Percentiles rank a stretch among this genome's conserved stretches.
phyloP scores from a whole-genome alignment of 495 filamentous ascomycete species.

The Podospora pseudopauciseta region DNA sequence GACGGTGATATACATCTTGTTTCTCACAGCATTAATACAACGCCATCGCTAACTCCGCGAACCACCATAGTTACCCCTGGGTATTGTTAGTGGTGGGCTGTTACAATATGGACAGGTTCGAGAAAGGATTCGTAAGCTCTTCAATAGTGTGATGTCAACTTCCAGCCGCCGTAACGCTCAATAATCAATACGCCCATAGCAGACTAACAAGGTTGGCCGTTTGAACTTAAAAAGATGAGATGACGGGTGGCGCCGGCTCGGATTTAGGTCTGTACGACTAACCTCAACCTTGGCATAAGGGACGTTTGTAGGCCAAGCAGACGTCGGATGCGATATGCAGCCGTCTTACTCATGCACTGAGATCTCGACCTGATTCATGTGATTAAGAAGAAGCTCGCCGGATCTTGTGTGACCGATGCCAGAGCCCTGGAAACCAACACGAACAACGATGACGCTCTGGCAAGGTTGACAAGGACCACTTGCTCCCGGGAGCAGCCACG shows the following conservation, averaged over 20 bases:
- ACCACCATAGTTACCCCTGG: not conserved
- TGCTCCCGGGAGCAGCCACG: not conserved
- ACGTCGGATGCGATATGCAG: not conserved
- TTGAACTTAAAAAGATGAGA: not conserved
- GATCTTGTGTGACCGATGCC: not conserved
- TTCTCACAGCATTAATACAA: not conserved
- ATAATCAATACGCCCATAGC: not conserved
- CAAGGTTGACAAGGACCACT: not conserved
- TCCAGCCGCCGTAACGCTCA: too few species aligned
- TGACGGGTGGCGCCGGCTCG: not conserved
- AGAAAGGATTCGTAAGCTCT: not conserved
- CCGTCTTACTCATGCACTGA: not conserved
- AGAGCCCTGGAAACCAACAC: not conserved
- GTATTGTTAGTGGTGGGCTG: not conserved
- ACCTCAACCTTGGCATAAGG: not conserved
- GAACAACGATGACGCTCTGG: not conserved
- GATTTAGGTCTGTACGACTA: not conserved
- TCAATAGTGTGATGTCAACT: not conserved
- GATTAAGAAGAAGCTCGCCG: not conserved
- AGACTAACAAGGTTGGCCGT: not conserved
- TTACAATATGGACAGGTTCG: not conserved
- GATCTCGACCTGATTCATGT: not conserved
- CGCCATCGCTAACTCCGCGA: not conserved
- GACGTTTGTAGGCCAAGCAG: not conserved
- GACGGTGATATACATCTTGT: not conserved